Conservation (phyloP, 371 early-diverging fungal genomes). For the Parasitella parasitica region DNA sequence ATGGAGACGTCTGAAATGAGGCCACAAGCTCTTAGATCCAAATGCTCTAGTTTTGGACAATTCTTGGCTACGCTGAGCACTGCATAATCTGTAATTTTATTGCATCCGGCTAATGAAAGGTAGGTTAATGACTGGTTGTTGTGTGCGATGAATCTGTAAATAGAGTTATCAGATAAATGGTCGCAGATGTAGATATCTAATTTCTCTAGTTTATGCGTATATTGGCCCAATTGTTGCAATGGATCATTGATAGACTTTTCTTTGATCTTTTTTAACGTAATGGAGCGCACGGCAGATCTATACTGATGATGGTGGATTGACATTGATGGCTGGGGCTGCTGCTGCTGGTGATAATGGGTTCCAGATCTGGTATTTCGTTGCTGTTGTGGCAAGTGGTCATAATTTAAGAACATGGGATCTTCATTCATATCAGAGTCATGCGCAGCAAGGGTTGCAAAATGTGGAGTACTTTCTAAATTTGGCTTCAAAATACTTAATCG, state of each 20-base stretch:
- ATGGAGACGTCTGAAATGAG: constrained; percentile 54
- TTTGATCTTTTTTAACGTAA: constrained; percentile 42
- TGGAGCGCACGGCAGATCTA: constrained; percentile 28
- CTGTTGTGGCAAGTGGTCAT: neutral
- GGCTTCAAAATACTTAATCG: neutral
- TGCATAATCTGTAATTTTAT: constrained; percentile 51
- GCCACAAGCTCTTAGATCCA: constrained; percentile 61
- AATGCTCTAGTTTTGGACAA: constrained; percentile 48
- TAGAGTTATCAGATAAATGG: constrained; percentile 41
- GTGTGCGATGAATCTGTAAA: constrained; percentile 33
- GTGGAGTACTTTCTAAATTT: neutral
- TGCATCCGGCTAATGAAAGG: constrained; percentile 57
- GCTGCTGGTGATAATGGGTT: neutral
- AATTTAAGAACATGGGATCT: neutral
- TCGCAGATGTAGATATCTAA: constrained; percentile 60
- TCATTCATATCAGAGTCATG: neutral
- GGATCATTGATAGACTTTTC: constrained; percentile 35
- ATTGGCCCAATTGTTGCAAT: constrained; percentile 21
- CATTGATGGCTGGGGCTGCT: neutral
- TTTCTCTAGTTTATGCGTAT: constrained; percentile 20
- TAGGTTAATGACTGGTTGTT: constrained; percentile 37
- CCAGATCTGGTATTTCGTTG: neutral
- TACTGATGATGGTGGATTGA: constrained; percentile 14
- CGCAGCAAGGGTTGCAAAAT: neutral
- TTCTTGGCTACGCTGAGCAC: constrained; percentile 42